Evolutionary conservation across 2,329 filamentous ascomycete genomes (phyloP), one percentile per base, ranked within the genome.

Genomic region (Pleomassaria siparia): DNA sequence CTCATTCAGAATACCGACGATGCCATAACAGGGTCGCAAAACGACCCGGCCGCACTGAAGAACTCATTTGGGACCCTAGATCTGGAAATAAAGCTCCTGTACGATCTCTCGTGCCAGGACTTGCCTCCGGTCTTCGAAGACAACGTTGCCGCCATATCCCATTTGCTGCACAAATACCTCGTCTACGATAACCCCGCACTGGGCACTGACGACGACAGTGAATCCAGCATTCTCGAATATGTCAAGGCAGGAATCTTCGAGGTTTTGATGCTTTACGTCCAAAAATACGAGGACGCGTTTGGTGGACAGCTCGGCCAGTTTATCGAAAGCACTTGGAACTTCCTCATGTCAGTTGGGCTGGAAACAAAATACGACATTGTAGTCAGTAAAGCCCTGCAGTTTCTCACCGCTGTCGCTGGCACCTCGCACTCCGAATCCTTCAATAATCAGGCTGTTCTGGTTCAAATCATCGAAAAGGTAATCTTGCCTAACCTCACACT

Each of bases 61-160:
- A 83, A 84, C 58, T 88, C 90, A 69, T 91, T 96, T 60, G 85
- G 88, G 55, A 90, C 91, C 2, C 80, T 99, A 54, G 91, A 92
- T 69, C 79, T 97, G 43, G 83, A 95, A 59, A 80, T 96, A 59
- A 95, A 95, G 76, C 85, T 99, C 40, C 85, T 97, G 67, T 94
- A 94, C 74, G 95, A 99, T 72, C 84, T 99, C 43, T 96, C 91
- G n/a, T 96, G 87, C 67, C 95, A 99, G 69, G 94, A 99, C 70
- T 81, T 99, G 60, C 91, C 94, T 13, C 91, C 92, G 2, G 86
- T 94, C 59, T 95, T 99, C 69, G 94, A 99, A 76, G 87, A 95
- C 56, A 88, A 95, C 65, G 80, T 99, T 16, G 73, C 78, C 40
- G 82, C 83, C 53, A 88, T 99, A 56, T 87, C 89, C 15, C 77